A percentile compares a stretch with the other conserved stretches of the same genome.
phyloP scores from a whole-genome alignment of 2,329 filamentous ascomycete species.

The Aspergillus ochraceus region DNA sequence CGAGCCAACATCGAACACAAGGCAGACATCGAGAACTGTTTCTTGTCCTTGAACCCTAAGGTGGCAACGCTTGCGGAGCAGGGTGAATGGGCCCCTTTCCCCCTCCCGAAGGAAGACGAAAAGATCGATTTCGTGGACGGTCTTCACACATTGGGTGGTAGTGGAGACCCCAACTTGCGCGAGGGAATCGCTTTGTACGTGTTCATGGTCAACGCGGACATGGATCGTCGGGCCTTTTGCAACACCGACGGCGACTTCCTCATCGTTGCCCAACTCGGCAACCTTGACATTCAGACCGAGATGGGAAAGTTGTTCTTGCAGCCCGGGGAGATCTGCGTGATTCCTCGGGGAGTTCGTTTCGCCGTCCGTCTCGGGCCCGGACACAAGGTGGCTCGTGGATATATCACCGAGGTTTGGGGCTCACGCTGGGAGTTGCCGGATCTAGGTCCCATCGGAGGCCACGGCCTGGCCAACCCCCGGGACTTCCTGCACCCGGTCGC shows the following conservation, averaged over 20 bases:
- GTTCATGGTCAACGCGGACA: slow-evolving; percentile 56
- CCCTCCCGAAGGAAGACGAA: slow-evolving; percentile 45
- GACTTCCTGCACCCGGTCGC: slow-evolving; percentile 67
- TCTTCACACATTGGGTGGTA: slow-evolving; percentile 54
- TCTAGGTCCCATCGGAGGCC: slow-evolving; percentile 65
- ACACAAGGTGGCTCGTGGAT: slow-evolving; percentile 63
- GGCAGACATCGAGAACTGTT: slow-evolving; percentile 28
- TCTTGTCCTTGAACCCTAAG: slow-evolving; percentile 47
- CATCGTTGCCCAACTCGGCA: slow-evolving; percentile 65
- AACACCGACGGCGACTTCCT: slow-evolving; percentile 66
- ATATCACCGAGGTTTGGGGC: slow-evolving; percentile 67
- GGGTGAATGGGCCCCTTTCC: slow-evolving; percentile 57
- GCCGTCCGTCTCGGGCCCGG: slow-evolving; percentile 57
- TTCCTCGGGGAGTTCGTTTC: slow-evolving; percentile 65
- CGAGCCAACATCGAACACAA: slow-evolving; percentile 45
- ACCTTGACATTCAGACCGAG: slow-evolving; percentile 68
- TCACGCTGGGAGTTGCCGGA: slow-evolving; percentile 66
- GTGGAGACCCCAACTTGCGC: slow-evolving; percentile 54
- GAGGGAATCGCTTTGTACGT: slow-evolving; percentile 55
- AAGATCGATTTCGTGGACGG: slow-evolving; percentile 58
- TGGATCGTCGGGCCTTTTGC: slow-evolving; percentile 57
- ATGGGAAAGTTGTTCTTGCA: slow-evolving; percentile 64
- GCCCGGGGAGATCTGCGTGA: slow-evolving; percentile 65
- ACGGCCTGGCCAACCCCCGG: slow-evolving; percentile 63
- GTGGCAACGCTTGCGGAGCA: slow-evolving; percentile 55